Evolutionary conservation across 2,329 filamentous ascomycete species (phyloP).

Genomic region (Triangularia setosa): DNA sequence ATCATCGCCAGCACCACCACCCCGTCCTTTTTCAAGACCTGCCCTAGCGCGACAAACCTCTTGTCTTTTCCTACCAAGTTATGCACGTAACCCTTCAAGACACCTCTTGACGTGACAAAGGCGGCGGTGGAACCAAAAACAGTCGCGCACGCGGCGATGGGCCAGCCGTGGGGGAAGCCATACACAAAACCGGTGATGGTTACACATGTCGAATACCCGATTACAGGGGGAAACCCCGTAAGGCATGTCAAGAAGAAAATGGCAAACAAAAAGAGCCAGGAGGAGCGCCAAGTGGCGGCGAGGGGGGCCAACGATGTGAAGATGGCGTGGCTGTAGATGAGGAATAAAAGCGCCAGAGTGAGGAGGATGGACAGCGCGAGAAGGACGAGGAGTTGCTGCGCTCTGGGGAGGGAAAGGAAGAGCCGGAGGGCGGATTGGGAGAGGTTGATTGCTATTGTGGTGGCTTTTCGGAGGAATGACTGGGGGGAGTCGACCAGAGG

Average conservation of each 20-base stretch:
- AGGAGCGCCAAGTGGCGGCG: conserved; percentile 71
- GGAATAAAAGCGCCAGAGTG: conserved; percentile 60
- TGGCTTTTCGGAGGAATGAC: conserved; percentile 5
- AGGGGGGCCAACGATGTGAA: conserved; percentile 71
- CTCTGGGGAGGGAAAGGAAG: conserved; percentile 16
- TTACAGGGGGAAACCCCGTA: conserved; percentile 79
- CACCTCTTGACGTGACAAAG: conserved; percentile 75
- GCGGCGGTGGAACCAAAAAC: conserved; percentile 72
- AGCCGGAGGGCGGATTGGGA: conserved; percentile 6
- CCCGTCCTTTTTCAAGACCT: conserved; percentile 87
- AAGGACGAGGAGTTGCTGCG: conserved; percentile 40
- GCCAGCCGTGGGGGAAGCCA: conserved; percentile 66
- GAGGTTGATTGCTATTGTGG: conserved; percentile 5
- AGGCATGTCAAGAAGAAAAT: conserved; percentile 71
- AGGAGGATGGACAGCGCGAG: conserved; percentile 47
- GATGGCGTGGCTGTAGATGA: conserved; percentile 75
- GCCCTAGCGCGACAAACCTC: conserved; percentile 80
- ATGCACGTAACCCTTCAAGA: conserved; percentile 75
- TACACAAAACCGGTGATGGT: conserved; percentile 54
- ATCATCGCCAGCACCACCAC: conserved; percentile 87
- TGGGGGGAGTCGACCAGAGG: neutral
- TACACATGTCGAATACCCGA: conserved; percentile 76
- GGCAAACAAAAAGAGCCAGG: conserved; percentile 69
- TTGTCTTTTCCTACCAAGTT: conserved; percentile 76
- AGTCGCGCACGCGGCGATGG: conserved; percentile 74